A percentile compares a stretch with the other conserved stretches of the same genome.
These are phyloP conservation scores for Gossypium turneri DNA, from an alignment of 345 rosid genomes.

Conservation along the genomic window DNA sequence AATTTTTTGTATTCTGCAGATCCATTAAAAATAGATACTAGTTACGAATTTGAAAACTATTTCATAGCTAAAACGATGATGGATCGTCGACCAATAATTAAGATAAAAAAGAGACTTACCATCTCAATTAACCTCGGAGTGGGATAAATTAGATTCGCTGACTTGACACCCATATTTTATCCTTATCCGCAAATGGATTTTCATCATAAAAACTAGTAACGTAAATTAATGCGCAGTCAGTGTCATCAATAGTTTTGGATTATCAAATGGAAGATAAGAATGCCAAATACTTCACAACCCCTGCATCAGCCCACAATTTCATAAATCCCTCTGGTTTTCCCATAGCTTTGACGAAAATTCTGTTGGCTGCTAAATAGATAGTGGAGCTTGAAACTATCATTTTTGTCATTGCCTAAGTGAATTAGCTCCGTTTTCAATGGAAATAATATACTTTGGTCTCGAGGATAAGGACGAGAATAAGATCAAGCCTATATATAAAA, in stretches of 20 bases:
- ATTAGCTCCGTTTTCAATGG: too few relatives aligned
- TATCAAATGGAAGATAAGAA: neutral
- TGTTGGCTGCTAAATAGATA: constrained; percentile 2
- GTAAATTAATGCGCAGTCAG: neutral
- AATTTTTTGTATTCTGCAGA: fast-evolving
- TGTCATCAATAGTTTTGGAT: neutral
- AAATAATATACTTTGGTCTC: too few relatives aligned
- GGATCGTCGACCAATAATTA: too few relatives aligned
- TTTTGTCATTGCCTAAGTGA: neutral
- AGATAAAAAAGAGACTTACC: too few relatives aligned
- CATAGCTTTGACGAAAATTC: neutral
- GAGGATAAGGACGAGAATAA: constrained; percentile 1
- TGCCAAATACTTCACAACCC: neutral
- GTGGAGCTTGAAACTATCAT: neutral
- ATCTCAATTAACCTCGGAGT: neutral
- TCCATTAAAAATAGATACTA: fast-evolving
- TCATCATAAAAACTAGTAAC: neutral
- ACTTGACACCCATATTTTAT: neutral
- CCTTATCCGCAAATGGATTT: neutral
- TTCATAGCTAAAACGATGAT: fast-evolving
- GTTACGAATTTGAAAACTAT: fast-evolving
- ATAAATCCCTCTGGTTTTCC: neutral
- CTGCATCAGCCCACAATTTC: neutral
- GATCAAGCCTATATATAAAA: neutral
- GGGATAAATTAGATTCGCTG: neutral